Evolutionary conservation across 148 eudicot species (phyloP).

Genomic region (Cornus suecica): DNA sequence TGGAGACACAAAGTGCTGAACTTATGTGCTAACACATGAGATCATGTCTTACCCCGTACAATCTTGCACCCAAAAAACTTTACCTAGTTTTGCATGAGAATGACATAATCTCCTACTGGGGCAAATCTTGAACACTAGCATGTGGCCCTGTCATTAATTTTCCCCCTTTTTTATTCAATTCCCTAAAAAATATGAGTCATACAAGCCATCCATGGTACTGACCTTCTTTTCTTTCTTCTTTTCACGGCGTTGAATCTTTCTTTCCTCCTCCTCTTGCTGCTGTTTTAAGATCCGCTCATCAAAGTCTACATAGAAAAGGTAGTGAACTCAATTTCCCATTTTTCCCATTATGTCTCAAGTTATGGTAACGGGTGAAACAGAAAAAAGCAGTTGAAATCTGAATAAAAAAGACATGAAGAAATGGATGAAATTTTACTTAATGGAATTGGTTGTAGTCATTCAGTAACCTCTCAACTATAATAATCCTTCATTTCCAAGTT

Average conservation of each 20-base stretch:
- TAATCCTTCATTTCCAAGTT: not conserved
- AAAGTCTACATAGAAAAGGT: constrained; percentile 43
- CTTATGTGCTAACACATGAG: no score
- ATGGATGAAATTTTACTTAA: not conserved
- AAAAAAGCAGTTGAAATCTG: not conserved
- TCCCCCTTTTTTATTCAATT: not conserved
- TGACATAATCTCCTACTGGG: not conserved
- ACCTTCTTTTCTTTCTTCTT: constrained; percentile 99
- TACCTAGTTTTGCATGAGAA: no score
- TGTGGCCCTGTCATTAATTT: not conserved
- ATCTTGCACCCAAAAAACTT: no score
- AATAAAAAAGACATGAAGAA: not conserved
- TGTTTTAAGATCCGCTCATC: constrained; percentile 91
- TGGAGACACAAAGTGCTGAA: no score
- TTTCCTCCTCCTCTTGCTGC: constrained; percentile 96
- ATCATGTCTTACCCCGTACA: no score
- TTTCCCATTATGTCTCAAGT: not conserved
- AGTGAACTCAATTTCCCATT: not conserved
- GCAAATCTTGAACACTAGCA: not conserved
- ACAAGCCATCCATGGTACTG: constrained; percentile 18
- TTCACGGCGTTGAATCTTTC: constrained; percentile 86
- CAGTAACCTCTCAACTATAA: not conserved
- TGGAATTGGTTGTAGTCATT: not conserved
- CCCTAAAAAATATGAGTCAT: not conserved
- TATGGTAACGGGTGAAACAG: not conserved